phyloP scores from a whole-genome alignment of 176 grass and related monocot species.

The Leersia perrieri region DNA sequence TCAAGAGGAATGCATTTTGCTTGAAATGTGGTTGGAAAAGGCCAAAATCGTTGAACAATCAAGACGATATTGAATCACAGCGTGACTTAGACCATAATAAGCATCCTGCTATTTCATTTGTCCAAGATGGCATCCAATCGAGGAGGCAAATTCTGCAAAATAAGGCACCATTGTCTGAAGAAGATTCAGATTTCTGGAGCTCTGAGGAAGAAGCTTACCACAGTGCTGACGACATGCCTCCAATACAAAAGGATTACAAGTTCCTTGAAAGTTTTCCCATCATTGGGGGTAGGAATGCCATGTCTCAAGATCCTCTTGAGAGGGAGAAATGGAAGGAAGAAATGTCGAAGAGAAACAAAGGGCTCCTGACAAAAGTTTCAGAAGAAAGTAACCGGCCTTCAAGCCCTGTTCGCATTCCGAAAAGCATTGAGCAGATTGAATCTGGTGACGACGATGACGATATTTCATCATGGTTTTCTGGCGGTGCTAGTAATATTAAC shows the following conservation, averaged over 20 bases:
- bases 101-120: conserved; percentile 57
- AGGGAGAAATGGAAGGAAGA: conserved; percentile 82
- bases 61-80: conserved; percentile 31
- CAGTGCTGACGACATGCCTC: background rate
- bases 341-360: conserved; percentile 55
- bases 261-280: conserved; percentile 73
- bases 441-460: conserved; percentile 39
- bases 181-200: conserved; percentile 62
- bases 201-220: conserved; percentile 23
- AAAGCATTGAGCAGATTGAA: conserved; percentile 43
- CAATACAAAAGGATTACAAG: conserved; percentile 23
- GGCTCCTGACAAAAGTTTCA: background rate
- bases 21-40: conserved; percentile 86
- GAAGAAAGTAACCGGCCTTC: conserved; percentile 1
- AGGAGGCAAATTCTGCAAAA: conserved; percentile 27
- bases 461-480: conserved; percentile 44
- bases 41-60: conserved; percentile 69
- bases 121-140: conserved; percentile 45
- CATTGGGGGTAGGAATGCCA: conserved; percentile 49
- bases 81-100: conserved; percentile 37
- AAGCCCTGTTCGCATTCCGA: conserved; percentile 7
- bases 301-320: conserved; percentile 52
- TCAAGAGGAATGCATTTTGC: conserved; percentile 79
- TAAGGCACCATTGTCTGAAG: conserved; percentile 21
- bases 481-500: background rate